Base-by-base conservation (phyloP, 306 rosid species). In the Acacia crassicarpa region DNA sequence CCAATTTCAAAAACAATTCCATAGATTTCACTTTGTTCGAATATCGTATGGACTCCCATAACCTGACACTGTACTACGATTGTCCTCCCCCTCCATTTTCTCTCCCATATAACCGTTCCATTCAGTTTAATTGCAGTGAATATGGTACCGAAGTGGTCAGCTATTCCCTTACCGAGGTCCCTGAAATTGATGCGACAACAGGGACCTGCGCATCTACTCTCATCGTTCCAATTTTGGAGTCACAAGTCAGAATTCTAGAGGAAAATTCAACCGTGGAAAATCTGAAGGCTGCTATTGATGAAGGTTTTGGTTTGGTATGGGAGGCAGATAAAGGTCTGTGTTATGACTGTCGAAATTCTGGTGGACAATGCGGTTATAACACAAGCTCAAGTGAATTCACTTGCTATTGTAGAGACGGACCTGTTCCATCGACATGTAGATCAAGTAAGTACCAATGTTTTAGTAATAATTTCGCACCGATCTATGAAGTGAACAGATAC, bases 281-380 rank as follows among this genome's bases (percentile, higher is more conserved):
- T 61, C 65, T 93, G 30, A 53, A 9, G 44, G 78, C 8, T 8
- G 88, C 83, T 30, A 67, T 94, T 20, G 56, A 82, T 30, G 54
- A 62, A 8, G 95, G 97, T 19, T 91, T 89, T 84, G 79, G 35
- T 5, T 78, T 88, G 49, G 48, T 5, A 23, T 92, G 95, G 97
- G 11, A 82, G 56, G 88, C 84, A 35, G 84, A 78, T 25, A 86
- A 84, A 19, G 41, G 16, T 56, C 45, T 75, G 80, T 92, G 96
- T 63, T 44, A 54, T 30, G 73, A 32, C n/a, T 92, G 98, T 74
- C 41, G 2, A 67, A 41, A 5, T 1, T 80, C 88, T 5, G 87
- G 83, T 9, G 95, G 97, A 38, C 23, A 69, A 27, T 94, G 97
- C 73, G 93, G 91, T 51, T 78, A 70, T 46, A 51, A 82, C 43